Percentiles rank a stretch among this genome's conserved stretches.
Evolutionary conservation across 2,329 filamentous ascomycete species (phyloP).

Genomic region (Intubia oerlemansii): DNA sequence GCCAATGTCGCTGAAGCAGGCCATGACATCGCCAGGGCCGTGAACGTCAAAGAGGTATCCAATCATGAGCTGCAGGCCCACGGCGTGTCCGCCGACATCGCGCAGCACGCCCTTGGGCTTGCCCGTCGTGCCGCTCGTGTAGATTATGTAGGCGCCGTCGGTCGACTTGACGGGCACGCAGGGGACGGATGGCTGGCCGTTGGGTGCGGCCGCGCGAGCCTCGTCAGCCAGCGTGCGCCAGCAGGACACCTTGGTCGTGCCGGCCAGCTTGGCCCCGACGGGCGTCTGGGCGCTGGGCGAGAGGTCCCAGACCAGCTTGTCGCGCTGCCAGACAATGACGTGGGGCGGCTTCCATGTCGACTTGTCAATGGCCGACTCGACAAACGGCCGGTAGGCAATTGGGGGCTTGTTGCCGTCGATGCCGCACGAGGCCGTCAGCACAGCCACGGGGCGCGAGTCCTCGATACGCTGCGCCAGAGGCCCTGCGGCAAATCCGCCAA

Average conservation of each 20-base stretch:
- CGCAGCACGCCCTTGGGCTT: slow-evolving; percentile 66
- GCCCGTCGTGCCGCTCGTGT: slow-evolving; percentile 70
- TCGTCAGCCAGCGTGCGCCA: slow-evolving; percentile 63
- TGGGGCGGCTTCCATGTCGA: slow-evolving; percentile 50
- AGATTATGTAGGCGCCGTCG: slow-evolving; percentile 77
- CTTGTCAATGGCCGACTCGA: slow-evolving; percentile 48
- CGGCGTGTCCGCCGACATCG: slow-evolving; percentile 70
- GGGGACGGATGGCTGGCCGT: slow-evolving; percentile 28
- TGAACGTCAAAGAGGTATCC: slow-evolving; percentile 65
- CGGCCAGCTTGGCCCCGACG: background rate
- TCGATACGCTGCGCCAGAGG: slow-evolving; percentile 80
- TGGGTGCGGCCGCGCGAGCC: slow-evolving; percentile 41
- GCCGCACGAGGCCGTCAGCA: slow-evolving; percentile 80
- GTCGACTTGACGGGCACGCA: slow-evolving; percentile 60
- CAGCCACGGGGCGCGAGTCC: slow-evolving; percentile 48
- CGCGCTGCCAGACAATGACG: slow-evolving; percentile 67
- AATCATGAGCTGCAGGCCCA: slow-evolving; percentile 64
- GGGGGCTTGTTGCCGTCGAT: slow-evolving; percentile 73
- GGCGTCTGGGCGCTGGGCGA: slow-evolving; percentile 26
- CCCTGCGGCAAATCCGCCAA: slow-evolving; percentile 69
- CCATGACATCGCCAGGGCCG: slow-evolving; percentile 56
- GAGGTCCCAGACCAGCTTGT: slow-evolving; percentile 53
- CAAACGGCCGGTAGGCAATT: slow-evolving; percentile 53
- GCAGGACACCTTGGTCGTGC: slow-evolving; percentile 2
- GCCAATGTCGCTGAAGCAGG: slow-evolving; percentile 47